A percentile compares a stretch with the other conserved stretches of the same genome.
These are phyloP conservation scores for Pulveroboletus sp. DNA, from an alignment of 768 basidiomycete species.

Conservation along the genomic window DNA sequence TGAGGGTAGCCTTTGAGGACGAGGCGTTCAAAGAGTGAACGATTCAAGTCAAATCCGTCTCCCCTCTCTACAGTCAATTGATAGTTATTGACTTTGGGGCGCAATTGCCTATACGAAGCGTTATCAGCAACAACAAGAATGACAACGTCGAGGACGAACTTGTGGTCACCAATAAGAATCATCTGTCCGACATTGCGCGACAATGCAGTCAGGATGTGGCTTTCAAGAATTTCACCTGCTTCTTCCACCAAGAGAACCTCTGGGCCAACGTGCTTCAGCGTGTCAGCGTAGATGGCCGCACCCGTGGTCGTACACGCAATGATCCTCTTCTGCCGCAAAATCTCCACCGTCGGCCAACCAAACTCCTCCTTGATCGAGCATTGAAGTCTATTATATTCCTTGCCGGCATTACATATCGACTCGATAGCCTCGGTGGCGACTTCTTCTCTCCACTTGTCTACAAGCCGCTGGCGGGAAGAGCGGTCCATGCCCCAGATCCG, in stretches of 20 bases:
- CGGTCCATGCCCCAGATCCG: conserved; percentile 40
- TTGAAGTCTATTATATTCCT: conserved; percentile 38
- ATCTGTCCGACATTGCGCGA: conserved; percentile 45
- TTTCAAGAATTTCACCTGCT: conserved; percentile 70
- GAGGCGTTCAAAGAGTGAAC: conserved; percentile 66
- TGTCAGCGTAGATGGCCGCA: conserved; percentile 55
- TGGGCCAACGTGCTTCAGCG: conserved; percentile 43
- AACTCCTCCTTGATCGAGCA: conserved; percentile 34
- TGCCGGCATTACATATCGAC: conserved; percentile 26
- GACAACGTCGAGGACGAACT: conserved; percentile 36
- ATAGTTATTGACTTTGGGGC: conserved; percentile 71
- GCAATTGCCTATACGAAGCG: conserved; percentile 52
- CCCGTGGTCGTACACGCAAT: conserved; percentile 71
- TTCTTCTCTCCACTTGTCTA: conserved; percentile 34
- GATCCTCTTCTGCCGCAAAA: conserved; percentile 47
- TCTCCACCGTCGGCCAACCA: conserved; percentile 25
- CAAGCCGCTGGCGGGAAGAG: conserved; percentile 25
- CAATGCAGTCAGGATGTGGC: conserved; percentile 60
- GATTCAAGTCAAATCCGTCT: conserved; percentile 64
- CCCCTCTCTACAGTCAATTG: conserved; percentile 64
- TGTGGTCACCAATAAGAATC: conserved; percentile 70
- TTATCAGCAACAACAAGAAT: not conserved
- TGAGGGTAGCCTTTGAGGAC: conserved; percentile 63
- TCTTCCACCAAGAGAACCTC: conserved; percentile 64
- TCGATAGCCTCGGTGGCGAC: conserved; percentile 33